A percentile compares a stretch with the other conserved stretches of the same genome.
Conservation (phyloP, 202 grass and related monocot species). For the Cymbopogon flexuosus region DNA sequence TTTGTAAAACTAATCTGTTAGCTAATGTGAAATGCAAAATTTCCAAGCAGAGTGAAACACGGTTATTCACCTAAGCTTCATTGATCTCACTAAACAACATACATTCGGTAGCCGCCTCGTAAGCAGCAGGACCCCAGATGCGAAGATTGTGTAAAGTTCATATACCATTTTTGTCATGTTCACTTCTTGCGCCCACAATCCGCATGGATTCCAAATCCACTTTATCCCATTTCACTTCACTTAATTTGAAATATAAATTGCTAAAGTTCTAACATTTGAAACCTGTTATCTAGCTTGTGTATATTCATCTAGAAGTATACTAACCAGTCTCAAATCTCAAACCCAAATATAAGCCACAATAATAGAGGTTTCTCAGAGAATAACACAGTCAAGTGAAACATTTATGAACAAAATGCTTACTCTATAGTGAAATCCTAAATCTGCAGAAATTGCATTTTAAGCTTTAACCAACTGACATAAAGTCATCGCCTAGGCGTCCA, state of each 20-base stretch:
- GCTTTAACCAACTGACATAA: neutral
- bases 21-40: neutral
- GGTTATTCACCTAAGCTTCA: neutral
- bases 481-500: neutral
- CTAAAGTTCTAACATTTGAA: neutral
- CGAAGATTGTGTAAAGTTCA: neutral
- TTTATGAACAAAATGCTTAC: neutral
- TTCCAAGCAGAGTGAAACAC: constrained; percentile 1
- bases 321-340: neutral
- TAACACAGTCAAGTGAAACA: neutral
- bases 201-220: neutral
- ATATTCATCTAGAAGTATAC: constrained; percentile 10
- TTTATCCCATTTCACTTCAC: neutral
- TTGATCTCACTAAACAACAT: neutral
- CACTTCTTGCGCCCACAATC: neutral
- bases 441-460: neutral
- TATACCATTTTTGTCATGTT: neutral
- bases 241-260: neutral
- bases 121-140: neutral
- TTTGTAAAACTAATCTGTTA: neutral
- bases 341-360: neutral
- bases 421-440: neutral
- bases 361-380: neutral
- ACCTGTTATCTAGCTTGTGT: neutral
- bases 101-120: neutral